Percentiles rank a stretch among this genome's conserved stretches.
Evolutionary conservation across 139 green algal species (phyloP).

Genomic region (Chlamydomonas sphaeroides): DNA sequence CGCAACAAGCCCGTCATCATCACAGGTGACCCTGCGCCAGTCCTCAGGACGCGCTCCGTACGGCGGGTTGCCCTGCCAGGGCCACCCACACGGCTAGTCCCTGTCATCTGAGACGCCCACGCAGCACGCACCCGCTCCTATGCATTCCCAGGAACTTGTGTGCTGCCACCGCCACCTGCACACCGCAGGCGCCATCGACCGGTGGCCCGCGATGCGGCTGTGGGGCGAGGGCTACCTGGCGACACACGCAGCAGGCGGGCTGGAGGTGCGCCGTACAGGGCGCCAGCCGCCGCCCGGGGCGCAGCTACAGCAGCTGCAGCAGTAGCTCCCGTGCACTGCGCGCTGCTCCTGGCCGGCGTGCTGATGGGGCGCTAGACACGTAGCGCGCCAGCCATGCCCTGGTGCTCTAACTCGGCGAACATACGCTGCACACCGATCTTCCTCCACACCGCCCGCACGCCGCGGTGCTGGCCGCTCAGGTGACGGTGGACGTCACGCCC

Average conservation of each 20-base stretch:
- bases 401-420: no score
- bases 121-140: neutral
- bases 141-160: neutral
- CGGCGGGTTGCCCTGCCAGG: neutral
- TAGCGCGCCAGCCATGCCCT: no score
- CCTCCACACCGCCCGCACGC: no score
- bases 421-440: no score
- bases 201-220: constrained; percentile 39
- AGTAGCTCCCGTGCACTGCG: no score
- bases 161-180: neutral
- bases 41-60: neutral
- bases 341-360: no score
- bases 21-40: constrained; percentile 21
- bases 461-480: no score
- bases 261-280: no score
- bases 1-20: constrained; percentile 67
- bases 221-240: constrained; percentile 43
- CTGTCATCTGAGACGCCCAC: neutral
- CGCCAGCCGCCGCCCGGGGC: no score
- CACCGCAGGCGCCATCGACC: constrained; percentile 22
- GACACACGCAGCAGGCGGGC: neutral
- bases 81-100: neutral
- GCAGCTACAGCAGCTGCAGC: no score
- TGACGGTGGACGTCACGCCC: constrained; percentile 62
- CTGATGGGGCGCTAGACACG: no score